Evolutionary conservation across 2,329 filamentous ascomycete genomes (phyloP).

Genomic region (Fusarium sp.): DNA sequence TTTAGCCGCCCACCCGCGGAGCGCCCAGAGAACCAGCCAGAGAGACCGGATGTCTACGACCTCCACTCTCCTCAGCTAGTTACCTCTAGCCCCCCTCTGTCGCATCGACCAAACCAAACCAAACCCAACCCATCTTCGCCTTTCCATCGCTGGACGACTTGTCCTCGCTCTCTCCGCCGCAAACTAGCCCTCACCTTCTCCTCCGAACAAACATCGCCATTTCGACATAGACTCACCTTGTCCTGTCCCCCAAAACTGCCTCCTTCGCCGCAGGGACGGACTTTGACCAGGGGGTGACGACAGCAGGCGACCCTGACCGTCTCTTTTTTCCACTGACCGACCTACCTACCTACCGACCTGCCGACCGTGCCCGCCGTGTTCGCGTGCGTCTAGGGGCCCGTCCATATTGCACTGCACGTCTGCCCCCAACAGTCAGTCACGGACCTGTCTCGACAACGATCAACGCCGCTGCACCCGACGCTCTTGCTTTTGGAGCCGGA

Average conservation of each 20-base stretch:
- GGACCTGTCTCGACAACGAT: constrained; percentile 32
- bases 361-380: constrained; percentile 41
- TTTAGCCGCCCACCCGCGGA: constrained; percentile 1
- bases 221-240: constrained; percentile 13
- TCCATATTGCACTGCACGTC: constrained; percentile 39
- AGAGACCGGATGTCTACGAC: constrained; percentile 11
- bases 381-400: constrained; percentile 40
- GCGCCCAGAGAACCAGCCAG: constrained; percentile 14
- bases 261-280: constrained; percentile 28
- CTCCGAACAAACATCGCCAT: constrained; percentile 28
- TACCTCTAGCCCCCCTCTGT: constrained; percentile 30
- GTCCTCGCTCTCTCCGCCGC: constrained; percentile 20
- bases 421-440: constrained; percentile 40
- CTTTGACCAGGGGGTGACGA: constrained; percentile 33
- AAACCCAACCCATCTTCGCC: constrained; percentile 22
- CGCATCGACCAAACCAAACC: constrained; percentile 16
- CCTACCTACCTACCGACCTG: constrained; percentile 14
- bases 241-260: not conserved
- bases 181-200: constrained; percentile 18
- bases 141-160: constrained; percentile 22
- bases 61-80: constrained; percentile 36
- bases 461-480: constrained; percentile 30
- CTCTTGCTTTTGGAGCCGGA: constrained; percentile 15
- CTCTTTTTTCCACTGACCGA: constrained; percentile 41
- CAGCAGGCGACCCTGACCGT: constrained; percentile 38